Base-by-base conservation (phyloP, 2,329 filamentous ascomycete genomes). In the Fonsecaea multimorphosa region DNA sequence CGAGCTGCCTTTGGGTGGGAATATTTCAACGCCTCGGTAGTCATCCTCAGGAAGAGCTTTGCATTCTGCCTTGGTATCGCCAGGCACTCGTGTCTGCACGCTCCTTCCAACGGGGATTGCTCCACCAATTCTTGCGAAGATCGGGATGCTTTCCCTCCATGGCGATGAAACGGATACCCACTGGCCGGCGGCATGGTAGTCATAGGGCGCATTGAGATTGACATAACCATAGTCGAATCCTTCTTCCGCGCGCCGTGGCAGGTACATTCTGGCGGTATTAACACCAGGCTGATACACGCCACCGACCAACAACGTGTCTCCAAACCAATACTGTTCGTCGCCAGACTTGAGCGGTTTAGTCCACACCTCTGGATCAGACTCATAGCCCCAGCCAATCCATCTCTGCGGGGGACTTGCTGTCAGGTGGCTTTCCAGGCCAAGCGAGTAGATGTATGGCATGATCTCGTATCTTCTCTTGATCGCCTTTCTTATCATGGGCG, bases 351-450 rank as follows among this genome's bases (percentile, higher is more conserved):
- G 77, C 0, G 80, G 72, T 55, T 81, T 81, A 1, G 79, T 85
- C 89, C 89, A 92, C 0, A 92, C 86, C 66, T 87, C 85, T 0
- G 86, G 79, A 69, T 92, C 89, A 0, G 77, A 72, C 73, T 91
- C 89, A 71, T 89, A 91, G 29, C 88, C 89, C 88, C 89, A 91
- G 0, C 89, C 90, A 0, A 87, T 86, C 89, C 90, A 92, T 58
- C 89, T 81, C 72, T 91, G 89, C 0, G 89, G 86, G 1, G 89
- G 88, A 0, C 81, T 78, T 0, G 89, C 89, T 0, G 78, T 82
- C 54, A 80, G 76, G 73, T 91, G 89, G 24, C 86, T 87, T 58
- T 86, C 81, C 0, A 92, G 80, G 51, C 85, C 84, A 1, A 87
- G 81, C 0, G 87, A 87, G 76, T 92, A 92, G 7, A 90, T 82